A percentile compares a stretch with the other conserved stretches of the same genome.
These are phyloP conservation scores for Alloteropsis angusta DNA, from an alignment of 202 grass and related monocot species.

Conservation along the genomic window DNA sequence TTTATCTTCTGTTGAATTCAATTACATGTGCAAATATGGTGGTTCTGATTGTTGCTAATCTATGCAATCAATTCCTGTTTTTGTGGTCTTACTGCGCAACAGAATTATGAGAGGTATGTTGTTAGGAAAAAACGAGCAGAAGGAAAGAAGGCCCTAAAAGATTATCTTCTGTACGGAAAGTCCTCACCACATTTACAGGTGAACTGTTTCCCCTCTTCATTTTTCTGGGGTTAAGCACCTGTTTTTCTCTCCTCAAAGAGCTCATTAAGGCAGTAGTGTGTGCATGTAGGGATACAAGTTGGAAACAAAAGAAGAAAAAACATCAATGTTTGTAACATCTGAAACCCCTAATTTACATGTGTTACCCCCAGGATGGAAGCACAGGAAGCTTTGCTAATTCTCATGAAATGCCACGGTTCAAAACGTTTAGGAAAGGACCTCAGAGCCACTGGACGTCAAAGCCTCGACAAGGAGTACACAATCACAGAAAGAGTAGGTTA, in stretches of 20 bases:
- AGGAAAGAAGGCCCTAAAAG: conserved; percentile 78
- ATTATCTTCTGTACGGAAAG: conserved; percentile 81
- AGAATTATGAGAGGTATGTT: conserved; percentile 71
- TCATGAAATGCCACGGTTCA: conserved; percentile 38
- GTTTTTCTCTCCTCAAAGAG: neutral
- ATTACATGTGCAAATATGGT: neutral
- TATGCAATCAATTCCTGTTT: neutral
- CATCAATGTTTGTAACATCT: neutral
- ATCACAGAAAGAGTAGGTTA: conserved; percentile 51
- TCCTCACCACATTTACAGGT: conserved; percentile 46
- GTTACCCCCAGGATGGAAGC: conserved; percentile 47
- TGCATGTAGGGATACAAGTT: neutral
- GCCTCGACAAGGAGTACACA: conserved; percentile 31
- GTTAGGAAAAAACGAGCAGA: conserved; percentile 72
- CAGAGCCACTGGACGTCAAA: conserved; percentile 38
- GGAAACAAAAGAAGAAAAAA: neutral
- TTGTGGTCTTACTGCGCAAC: conserved; percentile 7
- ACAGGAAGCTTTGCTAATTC: conserved; percentile 44
- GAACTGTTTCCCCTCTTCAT: neutral
- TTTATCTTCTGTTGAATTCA: neutral
- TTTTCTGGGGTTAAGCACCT: neutral
- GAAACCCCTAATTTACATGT: neutral
- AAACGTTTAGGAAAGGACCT: conserved; percentile 39
- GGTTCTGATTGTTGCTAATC: neutral
- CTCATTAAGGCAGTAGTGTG: neutral